Evolutionary conservation across 495 filamentous ascomycete genomes (phyloP), one percentile per base, ranked within the genome.

Genomic region (Cenococcum geophilum): DNA sequence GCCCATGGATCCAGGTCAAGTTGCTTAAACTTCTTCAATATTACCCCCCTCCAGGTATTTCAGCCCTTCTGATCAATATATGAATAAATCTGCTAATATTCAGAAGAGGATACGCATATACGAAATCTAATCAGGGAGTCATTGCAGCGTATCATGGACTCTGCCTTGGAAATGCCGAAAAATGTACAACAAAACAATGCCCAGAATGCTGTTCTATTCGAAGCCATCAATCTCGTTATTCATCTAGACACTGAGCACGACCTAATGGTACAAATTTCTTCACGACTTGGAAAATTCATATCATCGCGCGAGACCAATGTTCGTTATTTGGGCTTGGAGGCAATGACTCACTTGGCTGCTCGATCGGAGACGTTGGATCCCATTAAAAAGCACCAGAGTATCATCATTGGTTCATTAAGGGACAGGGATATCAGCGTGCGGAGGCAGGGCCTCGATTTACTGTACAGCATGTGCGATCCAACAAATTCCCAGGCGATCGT

Each of bases 121-220:
- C 88, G 92, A 53, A 86, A 89, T 43, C 86, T 97, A 69, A 95
- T 99, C 53, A 87, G 95, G 34, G 89, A 96, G 66, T 93, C 92
- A 5, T 74, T 97, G 22, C 86, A 92, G 71, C 89, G 87, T 67
- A 95, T 96, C 16, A 82, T 99, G 70, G 87, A 97, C 68, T 75
- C 86, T 36, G 93, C 93, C 1, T 83, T 95, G 78, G 91, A 96
- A 64, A 89, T 89, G 68, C 92, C 89, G 12, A 99, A 97, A 76
- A 97, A 99, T 65, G 95, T 97, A 16, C 95, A 99, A 75, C 93
- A 99, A 71, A 99, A 99, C 72, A 99, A 99, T 75, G 95, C 95
- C 0, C 95, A 97, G 69, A 97, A 99, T 68, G 95, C 95, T 0
- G 89, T 99, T 25, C 81, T 99, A 0, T 99, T 99, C 65, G 95